Percentiles rank a stretch among this genome's conserved stretches.
phyloP scores from a whole-genome alignment of 2,329 filamentous ascomycete species.

The Orbilia blumenaviensis region DNA sequence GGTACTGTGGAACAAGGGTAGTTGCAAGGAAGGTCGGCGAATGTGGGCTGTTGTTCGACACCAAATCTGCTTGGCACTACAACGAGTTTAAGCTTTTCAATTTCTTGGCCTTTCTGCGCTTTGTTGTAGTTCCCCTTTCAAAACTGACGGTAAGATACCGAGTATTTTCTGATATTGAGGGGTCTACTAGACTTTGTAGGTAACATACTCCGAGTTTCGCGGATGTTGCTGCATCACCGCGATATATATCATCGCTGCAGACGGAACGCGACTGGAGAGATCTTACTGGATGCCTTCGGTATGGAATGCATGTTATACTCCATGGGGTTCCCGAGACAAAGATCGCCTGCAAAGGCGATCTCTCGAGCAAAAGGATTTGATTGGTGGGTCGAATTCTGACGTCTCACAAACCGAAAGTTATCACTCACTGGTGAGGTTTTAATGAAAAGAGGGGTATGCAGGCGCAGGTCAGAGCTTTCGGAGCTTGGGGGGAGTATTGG shows the following conservation, averaged over 20 bases:
- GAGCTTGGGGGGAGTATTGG: not conserved
- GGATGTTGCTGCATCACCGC: not conserved
- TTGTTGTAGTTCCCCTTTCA: conserved; percentile 1
- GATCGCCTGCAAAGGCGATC: conserved; percentile 43
- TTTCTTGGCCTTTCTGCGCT: conserved; percentile 6
- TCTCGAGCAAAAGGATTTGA: conserved; percentile 11
- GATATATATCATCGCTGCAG: not conserved
- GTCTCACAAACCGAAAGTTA: conserved; percentile 36
- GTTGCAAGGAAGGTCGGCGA: conserved; percentile 52
- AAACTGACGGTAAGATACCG: not conserved
- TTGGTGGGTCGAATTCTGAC: conserved; percentile 14
- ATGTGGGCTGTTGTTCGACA: conserved; percentile 40
- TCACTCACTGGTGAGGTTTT: not conserved
- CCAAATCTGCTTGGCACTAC: conserved; percentile 38
- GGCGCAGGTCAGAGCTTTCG: conserved; percentile 19
- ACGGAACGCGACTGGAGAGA: conserved; percentile 26
- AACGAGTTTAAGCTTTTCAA: conserved; percentile 40
- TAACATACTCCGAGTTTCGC: conserved; percentile 16
- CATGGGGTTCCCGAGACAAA: conserved; percentile 53
- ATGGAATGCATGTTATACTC: conserved; percentile 24
- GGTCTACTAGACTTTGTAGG: not conserved
- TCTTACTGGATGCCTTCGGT: conserved; percentile 24
- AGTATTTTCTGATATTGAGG: not conserved
- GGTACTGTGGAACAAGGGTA: conserved; percentile 52
- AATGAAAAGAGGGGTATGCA: conserved; percentile 34